phyloP scores from a whole-genome alignment of 2,329 filamentous ascomycete species.

The Cercospora beticola region DNA sequence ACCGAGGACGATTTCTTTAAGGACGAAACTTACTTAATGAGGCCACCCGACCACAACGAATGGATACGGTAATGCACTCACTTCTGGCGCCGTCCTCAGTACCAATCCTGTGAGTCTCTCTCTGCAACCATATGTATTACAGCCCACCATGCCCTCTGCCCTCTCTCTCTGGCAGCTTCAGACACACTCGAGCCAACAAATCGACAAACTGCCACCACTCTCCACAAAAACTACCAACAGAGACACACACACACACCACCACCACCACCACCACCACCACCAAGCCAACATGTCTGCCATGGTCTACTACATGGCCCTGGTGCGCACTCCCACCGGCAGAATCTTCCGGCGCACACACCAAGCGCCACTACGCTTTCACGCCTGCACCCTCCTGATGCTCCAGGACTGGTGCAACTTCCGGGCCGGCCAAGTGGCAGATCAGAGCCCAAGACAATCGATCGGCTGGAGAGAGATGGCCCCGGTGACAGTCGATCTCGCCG shows the following conservation, averaged over 20 bases:
- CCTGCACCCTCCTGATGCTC: background rate
- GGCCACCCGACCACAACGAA: background rate
- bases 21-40: background rate
- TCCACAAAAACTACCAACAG: background rate
- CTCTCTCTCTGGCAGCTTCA: background rate
- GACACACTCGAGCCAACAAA: background rate
- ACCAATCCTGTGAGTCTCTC: background rate
- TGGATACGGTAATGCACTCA: background rate
- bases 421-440: background rate
- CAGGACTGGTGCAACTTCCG: background rate
- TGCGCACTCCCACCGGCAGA: background rate
- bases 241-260: background rate
- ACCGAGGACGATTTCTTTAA: background rate
- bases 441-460: background rate
- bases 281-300: background rate
- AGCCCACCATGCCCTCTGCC: background rate
- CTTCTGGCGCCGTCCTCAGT: background rate
- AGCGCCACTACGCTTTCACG: background rate
- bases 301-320: background rate
- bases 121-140: background rate
- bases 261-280: background rate
- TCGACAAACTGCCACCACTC: background rate
- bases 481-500: background rate
- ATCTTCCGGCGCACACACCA: background rate
- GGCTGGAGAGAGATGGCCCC: background rate